Evolutionary conservation across 257 asterid species (phyloP).

Genomic region (Gentiana macrophylla): DNA sequence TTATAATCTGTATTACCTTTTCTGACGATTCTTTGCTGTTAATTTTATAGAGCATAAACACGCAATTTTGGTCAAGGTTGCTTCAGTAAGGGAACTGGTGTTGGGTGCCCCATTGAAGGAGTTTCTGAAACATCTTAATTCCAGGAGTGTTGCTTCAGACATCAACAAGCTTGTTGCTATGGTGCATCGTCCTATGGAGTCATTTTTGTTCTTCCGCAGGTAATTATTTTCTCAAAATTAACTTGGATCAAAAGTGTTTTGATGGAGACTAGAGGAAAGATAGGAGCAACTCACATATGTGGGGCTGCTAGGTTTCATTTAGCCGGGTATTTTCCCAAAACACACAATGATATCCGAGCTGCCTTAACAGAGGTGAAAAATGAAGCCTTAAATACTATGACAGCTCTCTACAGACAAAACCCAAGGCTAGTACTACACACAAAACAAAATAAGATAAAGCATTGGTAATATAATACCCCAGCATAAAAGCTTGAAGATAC

Average conservation of each 20-base stretch:
- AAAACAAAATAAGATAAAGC: too few species aligned
- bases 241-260: background rate
- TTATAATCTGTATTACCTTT: conserved; percentile 10
- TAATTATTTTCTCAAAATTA: conserved; percentile 10
- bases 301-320: too few species aligned
- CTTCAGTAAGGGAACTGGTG: conserved; percentile 87
- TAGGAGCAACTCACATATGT: too few species aligned
- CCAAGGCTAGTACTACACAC: too few species aligned
- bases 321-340: too few species aligned
- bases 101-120: conserved; percentile 87
- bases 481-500: too few species aligned
- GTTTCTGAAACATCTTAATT: conserved; percentile 56
- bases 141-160: conserved; percentile 52
- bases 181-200: conserved; percentile 89
- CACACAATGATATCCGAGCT: too few species aligned
- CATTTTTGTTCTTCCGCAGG: conserved; percentile 91
- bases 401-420: too few species aligned
- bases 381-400: too few species aligned
- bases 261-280: too few species aligned
- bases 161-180: conserved; percentile 53
- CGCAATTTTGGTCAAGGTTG: conserved; percentile 61
- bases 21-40: conserved; percentile 14
- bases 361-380: too few species aligned
- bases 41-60: conserved; percentile 46
- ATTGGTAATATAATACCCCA: too few species aligned